Evolutionary conservation across 1,284 basidiomycete genomes (phyloP), one percentile per base, ranked within the genome.

Genomic region (Microbotryum intermedium): DNA sequence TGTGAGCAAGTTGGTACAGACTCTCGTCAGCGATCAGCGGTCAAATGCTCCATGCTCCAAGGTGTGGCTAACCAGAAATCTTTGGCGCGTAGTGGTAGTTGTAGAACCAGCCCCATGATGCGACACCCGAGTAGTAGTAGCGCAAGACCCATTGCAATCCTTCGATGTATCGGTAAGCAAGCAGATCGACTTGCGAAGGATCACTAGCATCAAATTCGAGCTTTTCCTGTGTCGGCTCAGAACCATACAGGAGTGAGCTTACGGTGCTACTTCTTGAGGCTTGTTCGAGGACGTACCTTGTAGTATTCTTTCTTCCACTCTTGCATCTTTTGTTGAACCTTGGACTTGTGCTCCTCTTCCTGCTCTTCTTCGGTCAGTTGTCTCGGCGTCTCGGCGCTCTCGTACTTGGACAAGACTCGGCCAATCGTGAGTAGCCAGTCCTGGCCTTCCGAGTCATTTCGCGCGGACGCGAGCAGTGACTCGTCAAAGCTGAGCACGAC

Each of bases 51-150:
- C 13, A 39, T 16, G 34, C 34, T 39, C 34, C 34, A 60, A 5
- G 25, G 52, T 4, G 21, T 26, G 13, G 72, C 81, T 61, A 67
- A 90, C 90, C 91, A 46, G 89, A 90, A 65, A 95, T 93, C 54
- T 90, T 83, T 18, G 92, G 94, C 0, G 94, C 88, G 75, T 95
- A 98, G 75, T 98, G 94, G 74, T 97, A 97, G 73, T 93, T 80
- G 77, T 97, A 98, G 79, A 97, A 98, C 95, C 95, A 98, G 28
- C 90, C 84, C 94, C 94, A 98, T 6, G 90, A 93, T 2, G 90
- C 88, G 18, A 97, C 92, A 42, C 94, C 94, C 66, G 88, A 85
- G 76, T 97, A 97, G 75, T 98, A 98, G 76, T 98, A 98, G 74
- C 92, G 88, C 84, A 98, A 87, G 34, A 98, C 91, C 95, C 94